Percentiles rank a stretch among this genome's conserved stretches.
These are phyloP conservation scores for Lasiosphaeria ovina DNA, from an alignment of 495 filamentous ascomycete genomes.

Conservation along the genomic window DNA sequence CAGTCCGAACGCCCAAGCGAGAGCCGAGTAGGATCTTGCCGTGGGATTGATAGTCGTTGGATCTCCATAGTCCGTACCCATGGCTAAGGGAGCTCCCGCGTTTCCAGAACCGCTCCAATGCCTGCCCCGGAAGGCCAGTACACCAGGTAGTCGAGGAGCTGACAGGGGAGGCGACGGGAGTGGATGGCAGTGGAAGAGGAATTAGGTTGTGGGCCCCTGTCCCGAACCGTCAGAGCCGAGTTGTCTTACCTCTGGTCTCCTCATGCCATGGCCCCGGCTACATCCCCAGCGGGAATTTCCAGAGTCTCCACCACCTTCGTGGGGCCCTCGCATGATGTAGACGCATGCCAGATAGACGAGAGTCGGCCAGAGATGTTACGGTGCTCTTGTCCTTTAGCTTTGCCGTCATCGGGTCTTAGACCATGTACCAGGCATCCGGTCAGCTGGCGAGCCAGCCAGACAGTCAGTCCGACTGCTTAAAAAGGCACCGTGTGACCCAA, in stretches of 20 bases:
- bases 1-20: too few relatives aligned
- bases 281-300: not conserved
- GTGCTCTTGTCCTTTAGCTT: constrained; percentile 10
- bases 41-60: too few relatives aligned
- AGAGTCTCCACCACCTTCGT: not conserved
- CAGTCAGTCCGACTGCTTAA: not conserved
- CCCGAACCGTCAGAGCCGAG: constrained; percentile 9
- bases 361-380: constrained; percentile 13
- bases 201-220: constrained; percentile 12
- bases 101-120: too few relatives aligned
- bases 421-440: constrained; percentile 4
- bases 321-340: not conserved
- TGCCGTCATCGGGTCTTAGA: constrained; percentile 28
- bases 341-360: constrained; percentile 17
- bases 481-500: constrained; percentile 18
- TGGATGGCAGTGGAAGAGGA: not conserved
- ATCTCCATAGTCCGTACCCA: too few relatives aligned
- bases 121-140: too few relatives aligned
- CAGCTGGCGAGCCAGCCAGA: too few relatives aligned
- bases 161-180: too few relatives aligned
- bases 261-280: not conserved
- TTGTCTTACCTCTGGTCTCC: not conserved
- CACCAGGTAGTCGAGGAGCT: too few relatives aligned
- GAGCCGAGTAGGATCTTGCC: too few relatives aligned
- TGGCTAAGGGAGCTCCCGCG: too few relatives aligned